Evolutionary conservation across 306 rosid species (phyloP).

Genomic region (Malus asiatica): DNA sequence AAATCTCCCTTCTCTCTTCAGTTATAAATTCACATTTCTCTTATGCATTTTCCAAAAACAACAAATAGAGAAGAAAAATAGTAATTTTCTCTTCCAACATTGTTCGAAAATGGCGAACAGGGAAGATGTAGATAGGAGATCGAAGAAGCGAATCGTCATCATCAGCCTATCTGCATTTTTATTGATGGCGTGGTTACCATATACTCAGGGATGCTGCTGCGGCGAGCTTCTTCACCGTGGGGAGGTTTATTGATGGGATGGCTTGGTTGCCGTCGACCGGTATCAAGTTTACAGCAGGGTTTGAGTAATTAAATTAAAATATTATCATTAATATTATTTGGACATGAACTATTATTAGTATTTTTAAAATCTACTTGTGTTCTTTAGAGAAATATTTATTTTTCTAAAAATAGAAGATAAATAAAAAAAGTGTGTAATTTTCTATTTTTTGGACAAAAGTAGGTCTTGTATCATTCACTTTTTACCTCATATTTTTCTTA

Average conservation of each 20-base stretch:
- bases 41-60: background rate
- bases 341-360: no score
- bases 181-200: conserved; percentile 62
- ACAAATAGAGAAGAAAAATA: background rate
- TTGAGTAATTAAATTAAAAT: conserved; percentile 24
- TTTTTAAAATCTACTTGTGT: no score
- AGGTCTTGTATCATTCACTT: no score
- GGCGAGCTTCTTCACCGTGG: conserved; percentile 46
- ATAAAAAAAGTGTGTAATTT: no score
- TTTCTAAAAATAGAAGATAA: no score
- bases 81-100: background rate
- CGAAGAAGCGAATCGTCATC: conserved; percentile 17
- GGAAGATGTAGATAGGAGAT: conserved; percentile 3
- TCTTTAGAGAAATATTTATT: no score
- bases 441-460: no score
- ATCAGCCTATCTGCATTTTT: conserved; percentile 38
- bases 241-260: conserved; percentile 42
- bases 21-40: background rate
- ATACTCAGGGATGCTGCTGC: conserved; percentile 38
- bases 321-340: background rate
- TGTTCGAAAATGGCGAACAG: conserved; percentile 19
- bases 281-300: conserved; percentile 43
- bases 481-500: no score
- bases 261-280: conserved; percentile 73
- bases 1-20: background rate